phyloP scores from a whole-genome alignment of 495 filamentous ascomycete species.

The Beverwykella pulmonaria region DNA sequence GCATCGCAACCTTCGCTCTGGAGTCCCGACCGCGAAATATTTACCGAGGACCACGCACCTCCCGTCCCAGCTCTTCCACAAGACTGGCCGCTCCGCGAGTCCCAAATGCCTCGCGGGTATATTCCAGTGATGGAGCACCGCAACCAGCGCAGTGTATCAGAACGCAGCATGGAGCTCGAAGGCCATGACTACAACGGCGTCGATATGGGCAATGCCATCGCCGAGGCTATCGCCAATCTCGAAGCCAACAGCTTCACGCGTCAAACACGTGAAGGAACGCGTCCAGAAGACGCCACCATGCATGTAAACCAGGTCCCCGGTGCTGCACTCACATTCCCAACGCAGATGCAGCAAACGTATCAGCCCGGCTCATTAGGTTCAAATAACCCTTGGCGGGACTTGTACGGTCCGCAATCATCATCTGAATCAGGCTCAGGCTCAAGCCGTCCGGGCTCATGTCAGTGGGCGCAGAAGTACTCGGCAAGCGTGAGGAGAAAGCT shows the following conservation, averaged over 20 bases:
- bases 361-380: no score
- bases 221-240: conserved; percentile 21
- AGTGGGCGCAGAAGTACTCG: not conserved
- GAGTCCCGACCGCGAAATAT: conserved; percentile 17
- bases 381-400: no score
- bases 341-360: no score
- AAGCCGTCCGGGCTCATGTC: not conserved
- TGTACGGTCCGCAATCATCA: not conserved
- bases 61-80: conserved; percentile 10
- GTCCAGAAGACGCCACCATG: conserved; percentile 14
- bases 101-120: conserved; percentile 13
- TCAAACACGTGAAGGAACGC: not conserved
- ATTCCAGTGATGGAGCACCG: conserved; percentile 21
- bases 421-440: not conserved
- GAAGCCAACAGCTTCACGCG: conserved; percentile 10
- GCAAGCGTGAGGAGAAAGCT: not conserved
- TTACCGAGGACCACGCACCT: not conserved
- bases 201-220: conserved; percentile 12
- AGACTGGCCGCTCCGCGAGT: conserved; percentile 32
- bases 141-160: not conserved
- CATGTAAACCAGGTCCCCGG: not conserved
- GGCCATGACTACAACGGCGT: conserved; percentile 4
- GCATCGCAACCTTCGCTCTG: not conserved
- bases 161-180: not conserved
- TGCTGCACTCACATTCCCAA: not conserved